Conservation (phyloP, 208 protist species). For the Herpetomonas samuelpessoai region DNA sequence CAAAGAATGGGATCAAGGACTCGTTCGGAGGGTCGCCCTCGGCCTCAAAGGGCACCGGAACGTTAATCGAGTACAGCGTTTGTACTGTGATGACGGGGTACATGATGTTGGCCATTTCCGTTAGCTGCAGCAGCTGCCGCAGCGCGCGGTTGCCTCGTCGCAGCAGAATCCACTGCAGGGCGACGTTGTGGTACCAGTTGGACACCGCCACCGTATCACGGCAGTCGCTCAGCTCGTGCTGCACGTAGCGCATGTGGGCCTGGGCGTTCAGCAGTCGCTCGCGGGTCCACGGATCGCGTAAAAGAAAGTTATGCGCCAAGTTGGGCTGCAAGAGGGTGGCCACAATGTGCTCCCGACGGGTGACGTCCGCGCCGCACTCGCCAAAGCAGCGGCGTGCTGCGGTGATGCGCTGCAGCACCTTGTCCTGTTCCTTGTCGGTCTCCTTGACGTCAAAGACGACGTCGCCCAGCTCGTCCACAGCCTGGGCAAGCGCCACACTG, state of each 20-base stretch:
- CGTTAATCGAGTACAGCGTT: conserved; percentile 83
- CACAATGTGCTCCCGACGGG: conserved; percentile 65
- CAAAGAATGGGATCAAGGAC: conserved; percentile 57
- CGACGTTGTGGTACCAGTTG: conserved; percentile 88
- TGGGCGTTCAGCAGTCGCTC: conserved; percentile 58
- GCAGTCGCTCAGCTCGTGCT: conserved; percentile 75
- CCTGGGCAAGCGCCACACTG: conserved; percentile 59
- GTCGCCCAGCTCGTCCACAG: conserved; percentile 68
- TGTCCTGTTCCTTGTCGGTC: conserved; percentile 41
- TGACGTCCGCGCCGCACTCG: conserved; percentile 76
- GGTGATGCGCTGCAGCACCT: conserved; percentile 74
- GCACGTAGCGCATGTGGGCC: conserved; percentile 61
- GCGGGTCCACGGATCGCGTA: conserved; percentile 40
- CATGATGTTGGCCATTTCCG: conserved; percentile 80
- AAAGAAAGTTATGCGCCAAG: conserved; percentile 53
- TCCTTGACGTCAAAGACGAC: conserved; percentile 58
- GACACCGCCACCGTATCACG: conserved; percentile 77
- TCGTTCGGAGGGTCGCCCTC: conserved; percentile 42
- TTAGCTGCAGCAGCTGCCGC: conserved; percentile 67
- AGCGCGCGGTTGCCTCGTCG: conserved; percentile 64
- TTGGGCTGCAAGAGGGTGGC: conserved; percentile 60
- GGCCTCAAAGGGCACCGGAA: conserved; percentile 60
- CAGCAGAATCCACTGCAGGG: conserved; percentile 66
- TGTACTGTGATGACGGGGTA: conserved; percentile 77
- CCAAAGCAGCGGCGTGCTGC: conserved; percentile 77